A percentile compares a stretch with the other conserved stretches of the same genome.
Evolutionary conservation across 805 yeast species (phyloP).

Genomic region (Saccharomycopsis vini): DNA sequence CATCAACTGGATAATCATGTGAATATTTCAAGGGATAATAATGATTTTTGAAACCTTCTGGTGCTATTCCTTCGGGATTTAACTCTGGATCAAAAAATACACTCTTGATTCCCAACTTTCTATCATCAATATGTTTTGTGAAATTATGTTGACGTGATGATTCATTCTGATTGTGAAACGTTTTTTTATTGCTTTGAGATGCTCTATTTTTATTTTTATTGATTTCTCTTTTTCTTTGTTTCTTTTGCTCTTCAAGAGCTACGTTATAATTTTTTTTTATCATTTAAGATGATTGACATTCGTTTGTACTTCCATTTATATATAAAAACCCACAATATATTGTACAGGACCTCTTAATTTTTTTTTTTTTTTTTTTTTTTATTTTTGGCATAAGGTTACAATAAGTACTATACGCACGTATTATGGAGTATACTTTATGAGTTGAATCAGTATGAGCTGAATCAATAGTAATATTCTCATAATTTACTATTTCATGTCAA

Average conservation of each 20-base stretch:
- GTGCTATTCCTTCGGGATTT: slow-evolving; percentile 17
- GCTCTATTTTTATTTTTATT: slow-evolving; percentile 6
- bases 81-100: slow-evolving; percentile 18
- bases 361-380: too few relatives aligned
- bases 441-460: too few relatives aligned
- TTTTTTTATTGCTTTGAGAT: too few relatives aligned
- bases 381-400: too few relatives aligned
- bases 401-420: too few relatives aligned
- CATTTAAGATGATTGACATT: slow-evolving; percentile 2
- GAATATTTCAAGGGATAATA: slow-evolving; percentile 13
- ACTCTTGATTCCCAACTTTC: slow-evolving; percentile 13
- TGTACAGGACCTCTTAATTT: too few relatives aligned
- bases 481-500: too few relatives aligned
- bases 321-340: too few relatives aligned
- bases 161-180: slow-evolving; percentile 1
- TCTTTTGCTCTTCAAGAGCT: slow-evolving; percentile 6
- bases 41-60: slow-evolving; percentile 14
- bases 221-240: slow-evolving; percentile 2
- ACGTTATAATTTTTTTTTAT: slow-evolving; percentile 1
- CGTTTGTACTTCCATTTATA: too few relatives aligned
- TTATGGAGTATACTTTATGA: too few relatives aligned
- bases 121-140: background rate
- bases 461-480: too few relatives aligned
- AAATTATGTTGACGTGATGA: background rate
- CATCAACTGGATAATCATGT: background rate